Evolutionary conservation across 495 filamentous ascomycete species (phyloP).

Genomic region (Beverwykella pulmonaria): DNA sequence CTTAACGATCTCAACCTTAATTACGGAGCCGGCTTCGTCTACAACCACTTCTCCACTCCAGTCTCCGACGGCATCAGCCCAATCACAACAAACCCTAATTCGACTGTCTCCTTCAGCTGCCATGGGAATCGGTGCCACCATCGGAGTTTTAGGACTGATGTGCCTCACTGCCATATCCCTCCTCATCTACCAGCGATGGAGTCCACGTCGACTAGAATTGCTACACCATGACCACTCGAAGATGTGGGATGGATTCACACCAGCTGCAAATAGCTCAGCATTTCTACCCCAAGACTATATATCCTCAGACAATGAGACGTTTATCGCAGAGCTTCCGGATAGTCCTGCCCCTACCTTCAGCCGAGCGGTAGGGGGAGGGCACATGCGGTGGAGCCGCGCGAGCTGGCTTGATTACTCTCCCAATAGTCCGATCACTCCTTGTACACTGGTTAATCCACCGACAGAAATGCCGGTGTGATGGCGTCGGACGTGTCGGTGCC

Average conservation of each 20-base stretch:
- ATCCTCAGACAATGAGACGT: background rate
- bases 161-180: background rate
- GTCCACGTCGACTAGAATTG: background rate
- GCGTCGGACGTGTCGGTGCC: background rate
- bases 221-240: background rate
- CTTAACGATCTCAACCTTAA: background rate
- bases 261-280: background rate
- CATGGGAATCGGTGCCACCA: slow-evolving; percentile 19
- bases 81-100: background rate
- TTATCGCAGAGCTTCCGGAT: background rate
- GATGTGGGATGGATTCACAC: slow-evolving; percentile 24
- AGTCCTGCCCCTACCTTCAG: background rate
- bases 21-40: background rate
- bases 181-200: slow-evolving; percentile 9
- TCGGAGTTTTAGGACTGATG: slow-evolving; percentile 13
- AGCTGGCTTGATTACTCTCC: background rate
- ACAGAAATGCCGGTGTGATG: background rate
- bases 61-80: background rate
- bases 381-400: background rate
- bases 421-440: background rate
- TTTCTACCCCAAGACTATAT: background rate
- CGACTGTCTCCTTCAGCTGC: slow-evolving; percentile 10
- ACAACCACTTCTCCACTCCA: background rate
- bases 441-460: background rate
- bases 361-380: background rate